Evolutionary conservation across 208 protist species (phyloP).

Genomic region (Vickermania ingenoplastis): DNA sequence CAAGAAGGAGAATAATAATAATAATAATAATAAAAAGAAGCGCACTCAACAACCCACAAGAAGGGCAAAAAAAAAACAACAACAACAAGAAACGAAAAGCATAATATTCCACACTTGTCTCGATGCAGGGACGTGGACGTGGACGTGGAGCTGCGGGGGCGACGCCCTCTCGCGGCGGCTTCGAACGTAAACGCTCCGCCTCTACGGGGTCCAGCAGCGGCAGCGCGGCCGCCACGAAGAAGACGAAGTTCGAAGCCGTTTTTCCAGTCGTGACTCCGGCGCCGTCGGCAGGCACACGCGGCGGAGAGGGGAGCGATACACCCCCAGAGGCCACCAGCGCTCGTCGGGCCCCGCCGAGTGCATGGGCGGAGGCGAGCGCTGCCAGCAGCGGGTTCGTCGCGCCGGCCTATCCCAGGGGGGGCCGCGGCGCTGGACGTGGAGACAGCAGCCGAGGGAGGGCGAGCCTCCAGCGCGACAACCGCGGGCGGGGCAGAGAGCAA

Average conservation of each 20-base stretch:
- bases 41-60: too few relatives aligned
- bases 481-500: slow-evolving; percentile 4
- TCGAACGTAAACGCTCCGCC: too few relatives aligned
- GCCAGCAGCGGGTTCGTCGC: neutral
- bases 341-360: neutral
- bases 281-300: neutral
- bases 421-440: slow-evolving; percentile 1
- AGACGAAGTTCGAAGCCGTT: neutral
- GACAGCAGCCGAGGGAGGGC: slow-evolving; percentile 3
- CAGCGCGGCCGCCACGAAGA: too few relatives aligned
- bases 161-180: too few relatives aligned
- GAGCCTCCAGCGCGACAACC: slow-evolving; percentile 2
- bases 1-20: too few relatives aligned
- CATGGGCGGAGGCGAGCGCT: neutral
- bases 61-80: too few relatives aligned
- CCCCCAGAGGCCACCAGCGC: neutral
- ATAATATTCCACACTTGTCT: too few relatives aligned
- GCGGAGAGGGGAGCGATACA: neutral
- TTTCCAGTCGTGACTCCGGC: slow-evolving; percentile 1
- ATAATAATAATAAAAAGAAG: too few relatives aligned
- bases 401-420: neutral
- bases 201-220: too few relatives aligned
- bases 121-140: too few relatives aligned
- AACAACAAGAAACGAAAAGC: too few relatives aligned
- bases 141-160: too few relatives aligned